Base-by-base conservation (phyloP, 1,284 basidiomycete genomes). In the Pholiota adiposa region DNA sequence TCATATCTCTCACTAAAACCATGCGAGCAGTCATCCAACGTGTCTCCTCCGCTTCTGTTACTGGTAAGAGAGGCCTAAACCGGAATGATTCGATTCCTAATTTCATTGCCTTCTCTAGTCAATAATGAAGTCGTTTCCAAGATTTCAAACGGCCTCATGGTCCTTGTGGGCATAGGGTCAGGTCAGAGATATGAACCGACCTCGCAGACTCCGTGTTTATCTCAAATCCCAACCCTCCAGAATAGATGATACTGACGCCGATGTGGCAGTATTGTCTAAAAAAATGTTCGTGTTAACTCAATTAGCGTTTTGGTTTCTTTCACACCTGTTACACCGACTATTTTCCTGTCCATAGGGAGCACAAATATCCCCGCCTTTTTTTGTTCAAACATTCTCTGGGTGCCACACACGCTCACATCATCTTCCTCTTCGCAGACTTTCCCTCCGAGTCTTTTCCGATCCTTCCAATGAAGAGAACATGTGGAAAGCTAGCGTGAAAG, bases 401-500 rank as follows among this genome's bases (percentile, higher is more conserved):
- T 21, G 27, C 50, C 31, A 49, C 41, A n/a, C 27, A 50, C 38
- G 43, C 40, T 56, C 16, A 44, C 56, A 43, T 56, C 29, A 27
- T 38, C 51, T 48, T 23, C 36, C 56, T 38, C 55, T 44, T 58
- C 44, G 7, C 60, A 93, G 90, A 64, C 78, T 96, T 5, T 79
- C 82, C 21, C 79, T 94, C 54, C 85, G 88, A 52, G 79, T 90
- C 55, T 97, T 95, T 73, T 81, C 86, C 55, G 89, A 92, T 69
- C 77, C 79, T 7, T 66, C 61, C 21, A 80, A 83, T 62, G 66
- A 79, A 2, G 79, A 78, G 3, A 80, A 80, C 50, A 87, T 88
- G 86, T 97, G 94, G 94, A 93, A 90, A 73, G 76, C 81, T 36
- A 94, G 79, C 69, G 88, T 97, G 57, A 90, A 88, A 73, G 94